phyloP scores from a whole-genome alignment of 352 stramenopile genomes.

The Pythium sukuiense region DNA sequence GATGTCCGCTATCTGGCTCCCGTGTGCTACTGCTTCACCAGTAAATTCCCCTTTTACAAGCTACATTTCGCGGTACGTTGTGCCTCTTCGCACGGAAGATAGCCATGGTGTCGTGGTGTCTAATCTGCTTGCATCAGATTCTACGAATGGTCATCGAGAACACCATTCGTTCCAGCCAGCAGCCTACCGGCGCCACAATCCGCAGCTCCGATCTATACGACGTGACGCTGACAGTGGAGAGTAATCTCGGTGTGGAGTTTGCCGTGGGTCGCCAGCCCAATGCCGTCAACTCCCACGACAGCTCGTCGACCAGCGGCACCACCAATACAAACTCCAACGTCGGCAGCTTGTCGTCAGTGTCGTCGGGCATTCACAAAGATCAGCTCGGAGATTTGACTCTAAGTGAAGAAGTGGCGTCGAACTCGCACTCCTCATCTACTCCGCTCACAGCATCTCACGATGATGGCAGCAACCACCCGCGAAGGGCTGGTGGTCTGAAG shows the following conservation, averaged over 20 bases:
- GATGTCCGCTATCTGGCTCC: conserved; percentile 44
- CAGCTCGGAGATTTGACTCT: conserved; percentile 4
- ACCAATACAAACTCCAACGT: neutral
- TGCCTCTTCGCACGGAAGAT: neutral
- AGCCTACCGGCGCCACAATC: neutral
- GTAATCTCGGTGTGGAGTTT: conserved; percentile 58
- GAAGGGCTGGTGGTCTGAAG: conserved; percentile 9
- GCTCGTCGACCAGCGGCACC: neutral
- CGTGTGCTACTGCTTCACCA: conserved; percentile 82
- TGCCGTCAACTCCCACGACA: neutral
- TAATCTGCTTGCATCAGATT: conserved; percentile 22
- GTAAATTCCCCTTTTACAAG: conserved; percentile 88
- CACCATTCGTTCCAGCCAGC: conserved; percentile 37
- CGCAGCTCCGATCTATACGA: conserved; percentile 50
- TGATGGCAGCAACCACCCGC: neutral
- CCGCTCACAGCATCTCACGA: neutral
- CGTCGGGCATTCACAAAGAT: conserved; percentile 12
- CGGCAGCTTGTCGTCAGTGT: conserved; percentile 19
- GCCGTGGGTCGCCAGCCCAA: conserved; percentile 60
- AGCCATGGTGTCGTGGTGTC: neutral
- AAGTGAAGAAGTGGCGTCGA: conserved; percentile 25
- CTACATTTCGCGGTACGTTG: conserved; percentile 72
- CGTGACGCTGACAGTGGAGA: conserved; percentile 49
- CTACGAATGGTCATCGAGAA: conserved; percentile 75
- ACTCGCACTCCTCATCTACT: neutral